Base-by-base conservation (phyloP, 345 rosid genomes). In the Hibiscus tridactylites region DNA sequence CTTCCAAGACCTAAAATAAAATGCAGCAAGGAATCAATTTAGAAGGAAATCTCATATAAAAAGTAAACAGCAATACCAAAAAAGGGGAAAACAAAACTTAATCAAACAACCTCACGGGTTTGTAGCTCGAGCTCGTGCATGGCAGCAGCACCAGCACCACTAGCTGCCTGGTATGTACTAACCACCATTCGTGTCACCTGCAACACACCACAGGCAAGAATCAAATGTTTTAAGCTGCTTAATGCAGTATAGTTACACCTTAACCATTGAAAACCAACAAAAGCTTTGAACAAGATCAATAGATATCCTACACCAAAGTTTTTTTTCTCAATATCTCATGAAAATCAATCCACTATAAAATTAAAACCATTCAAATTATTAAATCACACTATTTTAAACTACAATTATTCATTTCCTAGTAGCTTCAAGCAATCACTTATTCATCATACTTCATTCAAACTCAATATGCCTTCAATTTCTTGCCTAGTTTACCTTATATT, bases 131-230 rank as follows among this genome's bases (percentile, higher is more conserved):
- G 97, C 88, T 95, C 99, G 78, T 89, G 94, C 99, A 95, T 95
- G 6, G 99, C 98, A 65, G 97, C 98, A 81, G 98, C 99, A 81
- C 99, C 99, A 73, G 97, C 97, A 73, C 98, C 99, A 78, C 99
- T 95, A 59, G 98, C 99, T 44, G 99, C 99, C 81, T 92, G 99
- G 77, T 92, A 95, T 37, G 99, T 95, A 74, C 97, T 95, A 47
- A 95, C 96, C 67, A 95, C 97, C 99, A 95, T 95, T 29, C 99
- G 93, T 61, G 77, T 82, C 44, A 95, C 99, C 99, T 95, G 79
- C 61, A 82, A 28, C 28, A 74, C 31, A 29, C 21, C n/a, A 13
- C 29, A 71, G 67, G 26, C 54, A 35, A 35, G 3, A 47, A 29
- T 46, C 11, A 28, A 0, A 47, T 28, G 13, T 31, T 9, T 50